These are phyloP conservation scores for Cenchrus purpureus DNA, from an alignment of 176 grass and related monocot species.

Conservation along the genomic window DNA sequence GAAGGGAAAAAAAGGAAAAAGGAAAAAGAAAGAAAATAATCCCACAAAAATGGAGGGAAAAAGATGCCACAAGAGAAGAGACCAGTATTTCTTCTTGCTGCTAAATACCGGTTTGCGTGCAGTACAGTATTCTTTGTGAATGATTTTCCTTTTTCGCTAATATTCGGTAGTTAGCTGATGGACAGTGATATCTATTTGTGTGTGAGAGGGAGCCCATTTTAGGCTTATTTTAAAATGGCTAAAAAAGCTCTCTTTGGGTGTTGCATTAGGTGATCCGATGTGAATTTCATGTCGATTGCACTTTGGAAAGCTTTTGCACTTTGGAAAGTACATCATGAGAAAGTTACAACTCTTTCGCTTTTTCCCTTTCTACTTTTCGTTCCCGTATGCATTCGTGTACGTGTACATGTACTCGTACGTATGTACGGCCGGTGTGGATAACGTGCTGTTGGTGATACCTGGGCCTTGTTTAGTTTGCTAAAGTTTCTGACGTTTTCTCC, in stretches of 20 bases:
- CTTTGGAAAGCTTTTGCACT: slow-evolving; percentile 19
- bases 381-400: neutral
- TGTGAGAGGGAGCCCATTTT: slow-evolving; percentile 33
- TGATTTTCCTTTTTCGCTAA: slow-evolving; percentile 5
- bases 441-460: neutral
- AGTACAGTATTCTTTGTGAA: slow-evolving; percentile 5
- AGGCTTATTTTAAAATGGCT: slow-evolving; percentile 58
- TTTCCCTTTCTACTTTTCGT: neutral
- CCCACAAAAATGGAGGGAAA: neutral
- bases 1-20: neutral
- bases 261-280: slow-evolving; percentile 42
- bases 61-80: neutral
- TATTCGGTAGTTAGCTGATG: slow-evolving; percentile 40
- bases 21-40: neutral
- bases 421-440: slow-evolving; percentile 30
- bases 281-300: slow-evolving; percentile 21
- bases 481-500: too few relatives aligned
- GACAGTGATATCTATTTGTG: slow-evolving; percentile 27
- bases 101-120: neutral
- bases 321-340: slow-evolving; percentile 41
- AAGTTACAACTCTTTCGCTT: slow-evolving; percentile 24
- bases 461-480: neutral
- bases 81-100: slow-evolving; percentile 1
- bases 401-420: slow-evolving; percentile 1
- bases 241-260: slow-evolving; percentile 40